These are phyloP conservation scores for Boletus sensibilis DNA, from an alignment of 768 basidiomycete species.

Conservation along the genomic window DNA sequence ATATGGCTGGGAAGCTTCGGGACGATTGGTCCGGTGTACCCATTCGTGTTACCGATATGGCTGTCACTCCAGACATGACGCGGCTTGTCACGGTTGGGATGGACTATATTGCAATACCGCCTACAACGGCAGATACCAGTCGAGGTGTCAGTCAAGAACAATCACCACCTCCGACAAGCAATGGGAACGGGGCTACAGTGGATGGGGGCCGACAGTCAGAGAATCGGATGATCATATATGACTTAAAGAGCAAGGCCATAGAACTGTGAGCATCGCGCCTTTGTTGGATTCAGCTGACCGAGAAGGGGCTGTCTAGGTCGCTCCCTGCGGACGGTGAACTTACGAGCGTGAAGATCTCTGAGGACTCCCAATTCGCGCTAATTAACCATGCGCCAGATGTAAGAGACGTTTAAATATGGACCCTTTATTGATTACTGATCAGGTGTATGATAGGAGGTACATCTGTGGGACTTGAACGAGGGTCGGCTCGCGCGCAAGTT, in stretches of 20 bases:
- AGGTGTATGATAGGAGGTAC: slow-evolving; percentile 66
- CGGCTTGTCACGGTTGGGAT: slow-evolving; percentile 86
- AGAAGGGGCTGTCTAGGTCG: slow-evolving; percentile 43
- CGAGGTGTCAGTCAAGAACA: slow-evolving; percentile 38
- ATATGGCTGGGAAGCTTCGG: slow-evolving; percentile 66
- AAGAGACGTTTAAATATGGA: slow-evolving; percentile 31
- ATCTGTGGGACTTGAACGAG: slow-evolving; percentile 77
- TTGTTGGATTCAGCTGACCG: slow-evolving; percentile 9
- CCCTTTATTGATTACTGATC: slow-evolving; percentile 6
- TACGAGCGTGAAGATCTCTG: slow-evolving; percentile 84
- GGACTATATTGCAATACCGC: slow-evolving; percentile 37
- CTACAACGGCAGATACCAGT: slow-evolving; percentile 13
- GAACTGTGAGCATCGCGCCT: slow-evolving; percentile 56
- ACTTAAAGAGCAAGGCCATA: slow-evolving; percentile 63
- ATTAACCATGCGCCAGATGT: slow-evolving; percentile 88
- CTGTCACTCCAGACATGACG: slow-evolving; percentile 80
- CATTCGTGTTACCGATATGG: slow-evolving; percentile 85
- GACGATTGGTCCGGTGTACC: slow-evolving; percentile 68
- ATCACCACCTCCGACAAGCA: slow-evolving; percentile 30
- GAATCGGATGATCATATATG: slow-evolving; percentile 74
- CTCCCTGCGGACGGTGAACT: slow-evolving; percentile 73
- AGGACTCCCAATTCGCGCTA: slow-evolving; percentile 82
- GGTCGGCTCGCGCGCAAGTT: slow-evolving; percentile 75
- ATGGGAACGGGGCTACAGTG: slow-evolving; percentile 34
- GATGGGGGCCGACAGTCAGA: slow-evolving; percentile 42